These are phyloP conservation scores for Diaporthe citriasiana DNA, from an alignment of 2,329 filamentous ascomycete genomes.

Conservation along the genomic window DNA sequence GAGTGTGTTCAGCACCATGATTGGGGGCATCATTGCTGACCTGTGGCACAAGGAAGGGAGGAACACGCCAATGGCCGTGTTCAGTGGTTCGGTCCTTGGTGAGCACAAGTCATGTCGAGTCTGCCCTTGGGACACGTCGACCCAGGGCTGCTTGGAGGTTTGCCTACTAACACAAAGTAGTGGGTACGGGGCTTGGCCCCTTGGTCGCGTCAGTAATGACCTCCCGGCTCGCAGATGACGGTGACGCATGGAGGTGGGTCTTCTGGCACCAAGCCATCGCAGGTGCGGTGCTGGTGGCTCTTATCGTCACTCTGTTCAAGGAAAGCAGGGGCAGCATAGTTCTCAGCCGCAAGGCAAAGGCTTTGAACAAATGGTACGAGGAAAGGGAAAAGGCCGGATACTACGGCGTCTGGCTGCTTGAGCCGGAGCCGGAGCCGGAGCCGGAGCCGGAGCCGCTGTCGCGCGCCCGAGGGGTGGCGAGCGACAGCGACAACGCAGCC, in stretches of 20 bases:
- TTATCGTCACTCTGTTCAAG: conserved; percentile 79
- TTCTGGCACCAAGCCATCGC: conserved; percentile 88
- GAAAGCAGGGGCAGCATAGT: conserved; percentile 88
- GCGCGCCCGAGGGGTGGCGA: conserved; percentile 44
- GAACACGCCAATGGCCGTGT: conserved; percentile 92
- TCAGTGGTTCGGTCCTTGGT: conserved; percentile 79
- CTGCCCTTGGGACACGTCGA: not conserved
- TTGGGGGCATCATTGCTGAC: conserved; percentile 92
- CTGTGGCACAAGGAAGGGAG: conserved; percentile 83
- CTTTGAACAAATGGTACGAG: conserved; percentile 85
- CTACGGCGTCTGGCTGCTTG: conserved; percentile 60
- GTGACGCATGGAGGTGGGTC: conserved; percentile 80
- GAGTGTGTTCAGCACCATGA: conserved; percentile 87
- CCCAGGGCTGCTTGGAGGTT: not conserved
- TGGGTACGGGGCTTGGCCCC: conserved; percentile 85
- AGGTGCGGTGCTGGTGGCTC: conserved; percentile 72
- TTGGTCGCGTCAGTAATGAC: conserved; percentile 79
- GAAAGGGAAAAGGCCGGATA: conserved; percentile 75
- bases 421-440: not conserved
- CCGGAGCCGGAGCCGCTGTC: not conserved
- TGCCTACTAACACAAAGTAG: conserved; percentile 43
- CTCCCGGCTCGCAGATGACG: conserved; percentile 61
- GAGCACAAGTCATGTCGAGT: not conserved
- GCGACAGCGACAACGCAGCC: conserved; percentile 4
- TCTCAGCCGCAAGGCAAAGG: conserved; percentile 79